A percentile compares a stretch with the other conserved stretches of the same genome.
These are phyloP conservation scores for Rusavskia elegans DNA, from an alignment of 495 filamentous ascomycete species.

Conservation along the genomic window DNA sequence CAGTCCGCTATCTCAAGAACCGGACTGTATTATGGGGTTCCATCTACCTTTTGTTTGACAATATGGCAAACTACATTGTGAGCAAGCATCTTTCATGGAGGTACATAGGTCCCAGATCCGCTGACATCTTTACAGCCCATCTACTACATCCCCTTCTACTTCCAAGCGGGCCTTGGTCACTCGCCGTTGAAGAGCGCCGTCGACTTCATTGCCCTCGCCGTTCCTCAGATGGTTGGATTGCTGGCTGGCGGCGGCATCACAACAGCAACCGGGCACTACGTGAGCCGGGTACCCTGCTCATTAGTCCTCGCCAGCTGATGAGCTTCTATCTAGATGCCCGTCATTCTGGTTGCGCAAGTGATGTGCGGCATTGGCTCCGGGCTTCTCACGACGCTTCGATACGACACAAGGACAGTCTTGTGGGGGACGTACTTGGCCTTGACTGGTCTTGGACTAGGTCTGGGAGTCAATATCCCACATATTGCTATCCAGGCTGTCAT, in stretches of 20 bases:
- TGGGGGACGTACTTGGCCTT: no score
- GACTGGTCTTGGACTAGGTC: not conserved
- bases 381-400: no score
- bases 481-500: not conserved
- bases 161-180: slow-evolving; percentile 41
- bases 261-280: slow-evolving; percentile 1
- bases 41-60: slow-evolving; percentile 13
- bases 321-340: not conserved
- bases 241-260: slow-evolving; percentile 35
- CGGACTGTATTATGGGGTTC: slow-evolving; percentile 21
- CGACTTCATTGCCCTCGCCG: slow-evolving; percentile 24
- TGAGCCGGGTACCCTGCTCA: not conserved
- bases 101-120: no score
- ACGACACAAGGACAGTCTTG: no score
- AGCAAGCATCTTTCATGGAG: no score
- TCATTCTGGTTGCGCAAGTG: not conserved
- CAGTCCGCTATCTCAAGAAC: slow-evolving; percentile 18
- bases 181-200: slow-evolving; percentile 21
- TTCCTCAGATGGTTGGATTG: slow-evolving; percentile 24
- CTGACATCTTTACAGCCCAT: no score
- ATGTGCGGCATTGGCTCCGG: not conserved
- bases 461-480: not conserved
- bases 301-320: not conserved
- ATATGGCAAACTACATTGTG: slow-evolving; percentile 17
- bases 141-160: slow-evolving; percentile 59